Conservation (phyloP, 1,139 yeast species). For the Yamadazyma diospyri region DNA sequence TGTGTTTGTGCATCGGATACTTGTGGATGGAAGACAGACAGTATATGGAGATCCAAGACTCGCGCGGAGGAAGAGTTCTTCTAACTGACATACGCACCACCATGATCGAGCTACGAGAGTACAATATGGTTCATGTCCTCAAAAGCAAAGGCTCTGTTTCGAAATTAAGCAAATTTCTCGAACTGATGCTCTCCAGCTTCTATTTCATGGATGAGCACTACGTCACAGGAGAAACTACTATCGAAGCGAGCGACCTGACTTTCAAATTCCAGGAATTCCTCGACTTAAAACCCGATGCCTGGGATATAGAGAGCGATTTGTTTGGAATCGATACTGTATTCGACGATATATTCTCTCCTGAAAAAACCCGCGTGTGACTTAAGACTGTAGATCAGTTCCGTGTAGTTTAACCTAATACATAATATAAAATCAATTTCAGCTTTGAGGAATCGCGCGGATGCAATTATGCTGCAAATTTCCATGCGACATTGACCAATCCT, state of each 20-base stretch:
- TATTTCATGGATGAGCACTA: slow-evolving; percentile 3
- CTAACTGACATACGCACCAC: slow-evolving; percentile 1
- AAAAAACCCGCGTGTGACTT: background rate
- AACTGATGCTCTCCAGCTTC: slow-evolving; percentile 6
- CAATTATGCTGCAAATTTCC: slow-evolving; percentile 1
- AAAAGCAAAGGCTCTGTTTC: slow-evolving; percentile 7
- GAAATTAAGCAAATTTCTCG: slow-evolving; percentile 7
- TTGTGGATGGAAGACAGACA: slow-evolving; percentile 6
- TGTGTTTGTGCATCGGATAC: slow-evolving; percentile 7
- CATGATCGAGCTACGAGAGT: slow-evolving; percentile 6
- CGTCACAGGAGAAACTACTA: background rate
- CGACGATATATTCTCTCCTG: background rate
- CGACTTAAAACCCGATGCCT: background rate
- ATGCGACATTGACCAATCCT: too few relatives aligned
- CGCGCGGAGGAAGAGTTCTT: background rate
- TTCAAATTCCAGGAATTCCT: too few relatives aligned
- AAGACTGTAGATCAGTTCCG: background rate
- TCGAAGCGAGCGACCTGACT: too few relatives aligned
- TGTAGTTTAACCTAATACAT: too few relatives aligned
- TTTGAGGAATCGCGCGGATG: too few relatives aligned
- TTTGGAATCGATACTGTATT: slow-evolving; percentile 1
- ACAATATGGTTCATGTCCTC: slow-evolving; percentile 5
- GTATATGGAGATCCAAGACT: background rate
- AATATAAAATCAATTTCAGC: too few relatives aligned
- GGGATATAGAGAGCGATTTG: slow-evolving; percentile 1